Evolutionary conservation across 2,329 filamentous ascomycete genomes (phyloP).

Genomic region (Talaromyces sp.): DNA sequence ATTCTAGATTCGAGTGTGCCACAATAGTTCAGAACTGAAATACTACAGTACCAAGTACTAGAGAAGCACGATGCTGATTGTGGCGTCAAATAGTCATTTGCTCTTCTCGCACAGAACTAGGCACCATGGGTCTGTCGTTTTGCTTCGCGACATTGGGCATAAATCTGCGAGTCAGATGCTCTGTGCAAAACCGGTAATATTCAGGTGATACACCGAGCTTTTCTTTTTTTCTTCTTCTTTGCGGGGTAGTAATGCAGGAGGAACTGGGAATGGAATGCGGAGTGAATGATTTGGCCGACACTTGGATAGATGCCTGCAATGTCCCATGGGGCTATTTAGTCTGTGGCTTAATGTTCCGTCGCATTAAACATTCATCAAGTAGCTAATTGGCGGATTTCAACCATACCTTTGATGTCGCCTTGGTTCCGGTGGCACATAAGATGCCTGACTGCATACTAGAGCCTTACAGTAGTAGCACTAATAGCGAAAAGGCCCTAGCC

Average conservation of each 20-base stretch:
- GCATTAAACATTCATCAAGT: not conserved
- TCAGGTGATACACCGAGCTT: not conserved
- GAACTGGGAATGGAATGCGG: not conserved
- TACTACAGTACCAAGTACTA: constrained; percentile 10
- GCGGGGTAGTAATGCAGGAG: not conserved
- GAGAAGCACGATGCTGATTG: not conserved
- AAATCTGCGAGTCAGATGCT: not conserved
- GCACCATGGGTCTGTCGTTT: not conserved
- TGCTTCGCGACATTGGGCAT: not conserved
- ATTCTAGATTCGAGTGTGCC: not conserved
- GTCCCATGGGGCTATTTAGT: not conserved
- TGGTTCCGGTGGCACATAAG: not conserved
- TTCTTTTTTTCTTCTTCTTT: not conserved
- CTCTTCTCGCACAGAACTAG: not conserved
- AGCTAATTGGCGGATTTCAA: not conserved
- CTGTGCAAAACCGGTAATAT: not conserved
- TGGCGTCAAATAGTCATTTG: not conserved
- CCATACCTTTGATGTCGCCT: not conserved
- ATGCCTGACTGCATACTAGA: not conserved
- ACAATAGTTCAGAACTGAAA: not conserved
- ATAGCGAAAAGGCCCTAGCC: not conserved
- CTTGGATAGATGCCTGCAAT: constrained; percentile 6
- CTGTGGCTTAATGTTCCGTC: constrained; percentile 3
- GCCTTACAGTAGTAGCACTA: not conserved
- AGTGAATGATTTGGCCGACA: not conserved